These are phyloP conservation scores for Globisporangium yorkense DNA, from an alignment of 352 stramenopile species.

Conservation along the genomic window DNA sequence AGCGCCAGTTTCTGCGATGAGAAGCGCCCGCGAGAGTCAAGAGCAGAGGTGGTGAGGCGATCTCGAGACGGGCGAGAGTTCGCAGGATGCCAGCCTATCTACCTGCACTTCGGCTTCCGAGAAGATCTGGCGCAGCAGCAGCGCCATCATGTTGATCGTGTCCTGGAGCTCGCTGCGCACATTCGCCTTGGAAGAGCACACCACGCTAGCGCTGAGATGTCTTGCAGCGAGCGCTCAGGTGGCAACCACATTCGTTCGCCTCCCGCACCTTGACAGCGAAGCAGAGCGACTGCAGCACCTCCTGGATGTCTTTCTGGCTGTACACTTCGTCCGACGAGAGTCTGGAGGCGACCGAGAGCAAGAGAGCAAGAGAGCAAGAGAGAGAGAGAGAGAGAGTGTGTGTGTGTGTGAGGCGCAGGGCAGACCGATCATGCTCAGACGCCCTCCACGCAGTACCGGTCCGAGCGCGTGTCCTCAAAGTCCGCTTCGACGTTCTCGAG, in stretches of 20 bases:
- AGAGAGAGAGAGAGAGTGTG: too few species aligned
- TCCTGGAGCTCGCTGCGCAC: constrained; percentile 75
- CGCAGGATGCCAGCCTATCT: constrained; percentile 3
- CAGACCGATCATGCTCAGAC: neutral
- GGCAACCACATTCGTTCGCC: neutral
- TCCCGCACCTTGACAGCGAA: constrained; percentile 65
- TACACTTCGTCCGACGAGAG: constrained; percentile 79
- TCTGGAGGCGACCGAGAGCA: constrained; percentile 8
- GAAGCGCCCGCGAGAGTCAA: neutral
- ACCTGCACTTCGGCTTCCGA: constrained; percentile 60
- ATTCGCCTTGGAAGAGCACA: constrained; percentile 32
- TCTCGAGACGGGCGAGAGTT: neutral
- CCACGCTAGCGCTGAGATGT: neutral
- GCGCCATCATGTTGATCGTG: constrained; percentile 84
- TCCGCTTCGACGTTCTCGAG: constrained; percentile 80
- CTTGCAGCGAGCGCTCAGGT: neutral
- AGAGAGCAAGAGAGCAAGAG: too few species aligned
- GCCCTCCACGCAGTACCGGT: constrained; percentile 25
- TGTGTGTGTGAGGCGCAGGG: neutral
- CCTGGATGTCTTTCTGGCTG: constrained; percentile 77
- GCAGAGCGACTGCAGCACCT: constrained; percentile 66
- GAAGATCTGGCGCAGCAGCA: constrained; percentile 80
- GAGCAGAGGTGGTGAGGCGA: neutral
- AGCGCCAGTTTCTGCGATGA: constrained; percentile 40
- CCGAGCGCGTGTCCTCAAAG: constrained; percentile 79